Evolutionary conservation across 306 rosid species (phyloP), one percentile per base, ranked within the genome.

Genomic region (Dalbergia cultrata): DNA sequence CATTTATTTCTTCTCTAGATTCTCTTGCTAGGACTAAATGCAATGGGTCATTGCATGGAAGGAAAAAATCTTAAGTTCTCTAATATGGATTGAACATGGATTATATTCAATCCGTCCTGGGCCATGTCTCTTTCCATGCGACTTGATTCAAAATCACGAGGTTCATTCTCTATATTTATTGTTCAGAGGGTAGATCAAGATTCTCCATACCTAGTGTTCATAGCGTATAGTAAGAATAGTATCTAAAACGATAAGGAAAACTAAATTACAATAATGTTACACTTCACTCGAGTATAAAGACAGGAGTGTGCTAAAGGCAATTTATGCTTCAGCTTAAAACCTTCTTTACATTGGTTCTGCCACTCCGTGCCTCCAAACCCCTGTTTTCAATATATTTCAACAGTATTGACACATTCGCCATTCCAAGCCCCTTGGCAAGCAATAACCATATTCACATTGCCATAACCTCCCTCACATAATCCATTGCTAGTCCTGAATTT

Each of bases 361-460:
- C 10, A 5, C 77, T 47, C n/a, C 56, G 34, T 45, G 4, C 31
- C 13, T 13, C 77, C 16, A 35, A 26, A n/a, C 49, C 47, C 44
- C 17, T 70, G 35, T 70, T 22, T 70, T 49, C 41, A n/a, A 52
- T 35, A 19, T 21, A 33, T 52, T 65, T 52, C 67, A 44, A 39
- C 31, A 21, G 16, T 22, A 26, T 60, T 66, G 71, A 70, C 57
- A 60, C 66, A 50, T 4, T n/a, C 78, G 61, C 47, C 49, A 34
- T 79, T 52, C 52, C 50, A 41, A 39, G 61, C 74, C 50, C 13
- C 31, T 18, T 80, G 7, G 22, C 19, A 0, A 72, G 73, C 41
- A 80, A 37, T 5, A 70, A 5, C 76, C 77, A 50, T 53, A 31
- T 80, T 61, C 11, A 11, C 13, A 41, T 41, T 76, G n/a, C 17